Base-by-base conservation (phyloP, 78 protist genomes). In the Guillardia theta region DNA sequence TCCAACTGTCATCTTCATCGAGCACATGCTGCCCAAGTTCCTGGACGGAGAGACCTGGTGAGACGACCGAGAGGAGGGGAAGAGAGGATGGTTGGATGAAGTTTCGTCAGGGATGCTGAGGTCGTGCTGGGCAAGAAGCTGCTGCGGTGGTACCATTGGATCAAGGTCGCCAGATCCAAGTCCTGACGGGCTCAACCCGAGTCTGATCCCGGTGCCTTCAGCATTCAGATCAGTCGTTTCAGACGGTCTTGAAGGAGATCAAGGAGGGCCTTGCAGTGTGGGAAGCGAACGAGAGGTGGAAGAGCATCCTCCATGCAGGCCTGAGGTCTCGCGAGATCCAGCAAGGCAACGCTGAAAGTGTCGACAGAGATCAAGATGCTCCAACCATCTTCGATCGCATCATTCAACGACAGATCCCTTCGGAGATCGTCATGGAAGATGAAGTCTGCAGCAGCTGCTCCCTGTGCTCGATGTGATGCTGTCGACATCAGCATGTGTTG, bases 391-490 rank as follows among this genome's bases (percentile, higher is more conserved):
- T 94, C 12, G 95, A 53, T 53, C 10, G 24, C 43, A 46, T 94
- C 58, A 30, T 64, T n/a, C 6, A 24, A 5, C 3, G 12, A 15
- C 39, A 43, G 41, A n/a, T 94, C n/a, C 92, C 87, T 54, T 0
- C 47, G 4, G 92, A 93, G 8, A 36, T 44, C 21, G 95, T 94
- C 15, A 93, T 43, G 36, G 94, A 94, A 83, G 95, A 94, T 77
- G 95, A 88, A n/a, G n/a, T n/a, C n/a, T n/a, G n/a, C n/a, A n/a
- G n/a, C n/a, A n/a, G n/a, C n/a, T n/a, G n/a, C n/a, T n/a, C n/a
- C n/a, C n/a, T n/a, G n/a, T n/a, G n/a, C n/a, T n/a, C n/a, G n/a
- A n/a, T n/a, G n/a, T n/a, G n/a, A n/a, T n/a, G n/a, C n/a, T n/a
- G n/a, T n/a, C n/a, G n/a, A n/a, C n/a, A n/a, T n/a, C n/a, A n/a